Evolutionary conservation across 1,284 basidiomycete genomes (phyloP).

Genomic region (Sporisorium graminicola): DNA sequence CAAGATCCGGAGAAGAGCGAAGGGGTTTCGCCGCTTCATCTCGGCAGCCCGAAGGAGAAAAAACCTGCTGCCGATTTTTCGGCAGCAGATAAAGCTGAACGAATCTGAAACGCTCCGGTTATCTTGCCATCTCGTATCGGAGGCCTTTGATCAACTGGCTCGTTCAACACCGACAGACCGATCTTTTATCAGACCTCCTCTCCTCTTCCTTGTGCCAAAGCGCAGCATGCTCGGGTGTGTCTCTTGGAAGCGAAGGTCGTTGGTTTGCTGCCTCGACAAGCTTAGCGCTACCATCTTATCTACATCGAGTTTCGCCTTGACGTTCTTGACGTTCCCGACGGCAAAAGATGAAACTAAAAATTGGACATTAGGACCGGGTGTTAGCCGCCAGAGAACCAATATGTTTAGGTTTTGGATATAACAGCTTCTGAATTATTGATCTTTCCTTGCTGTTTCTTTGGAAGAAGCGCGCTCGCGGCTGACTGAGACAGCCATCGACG

Average conservation of each 20-base stretch:
- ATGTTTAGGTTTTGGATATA: neutral
- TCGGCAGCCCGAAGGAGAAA: neutral
- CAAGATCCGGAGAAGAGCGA: neutral
- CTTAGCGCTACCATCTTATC: neutral
- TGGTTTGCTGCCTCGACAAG: neutral
- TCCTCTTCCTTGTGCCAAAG: too few relatives aligned
- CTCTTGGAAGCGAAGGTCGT: neutral
- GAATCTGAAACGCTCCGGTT: neutral
- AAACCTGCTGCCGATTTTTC: neutral
- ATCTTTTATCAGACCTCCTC: too few relatives aligned
- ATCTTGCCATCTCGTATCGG: neutral
- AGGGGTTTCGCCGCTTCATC: neutral
- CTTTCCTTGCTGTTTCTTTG: conserved; percentile 29
- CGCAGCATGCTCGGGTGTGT: neutral
- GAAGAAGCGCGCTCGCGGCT: conserved; percentile 14
- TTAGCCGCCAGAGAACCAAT: neutral
- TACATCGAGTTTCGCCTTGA: neutral
- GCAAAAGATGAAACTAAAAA: neutral
- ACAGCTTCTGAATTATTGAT: neutral
- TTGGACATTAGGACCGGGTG: neutral
- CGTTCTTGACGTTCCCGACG: too few relatives aligned
- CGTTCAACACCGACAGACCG: neutral
- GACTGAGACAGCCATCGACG: conserved; percentile 15
- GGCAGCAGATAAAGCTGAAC: neutral
- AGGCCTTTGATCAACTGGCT: too few relatives aligned